Conservation (phyloP, 2,329 filamentous ascomycete species). For the Xylaria sp. region DNA sequence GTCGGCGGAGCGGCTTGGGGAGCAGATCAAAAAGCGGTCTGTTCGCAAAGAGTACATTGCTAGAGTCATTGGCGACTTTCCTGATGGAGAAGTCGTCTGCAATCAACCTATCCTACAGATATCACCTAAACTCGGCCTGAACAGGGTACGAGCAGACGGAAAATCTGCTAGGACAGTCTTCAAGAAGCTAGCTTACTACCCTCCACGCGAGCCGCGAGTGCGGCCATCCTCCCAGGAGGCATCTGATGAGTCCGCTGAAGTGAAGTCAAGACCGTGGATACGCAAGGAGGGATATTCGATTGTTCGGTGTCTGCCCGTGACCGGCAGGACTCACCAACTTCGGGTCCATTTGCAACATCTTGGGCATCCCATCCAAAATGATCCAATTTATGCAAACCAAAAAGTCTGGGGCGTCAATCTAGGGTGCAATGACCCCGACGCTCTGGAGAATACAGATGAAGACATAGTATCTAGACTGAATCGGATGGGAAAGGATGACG, state of each 20-base stretch:
- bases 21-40: conserved; percentile 80
- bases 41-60: conserved; percentile 97
- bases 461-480: conserved; percentile 88
- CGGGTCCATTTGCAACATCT: conserved; percentile 94
- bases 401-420: conserved; percentile 88
- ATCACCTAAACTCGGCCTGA: conserved; percentile 93
- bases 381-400: conserved; percentile 96
- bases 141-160: conserved; percentile 91
- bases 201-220: conserved; percentile 53
- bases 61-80: conserved; percentile 89
- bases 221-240: conserved; percentile 17
- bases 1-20: conserved; percentile 80
- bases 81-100: conserved; percentile 89
- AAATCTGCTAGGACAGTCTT: conserved; percentile 93
- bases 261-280: conserved; percentile 55
- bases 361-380: conserved; percentile 94
- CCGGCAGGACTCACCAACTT: conserved; percentile 93
- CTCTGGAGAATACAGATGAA: conserved; percentile 79
- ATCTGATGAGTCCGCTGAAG: conserved; percentile 36
- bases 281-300: conserved; percentile 88
- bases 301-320: conserved; percentile 91
- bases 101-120: conserved; percentile 94
- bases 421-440: conserved; percentile 74
- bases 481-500: conserved; percentile 93
- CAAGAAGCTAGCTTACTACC: conserved; percentile 91